These are phyloP conservation scores for Ganoderma lingzhi DNA, from an alignment of 1,284 basidiomycete species.

Conservation along the genomic window DNA sequence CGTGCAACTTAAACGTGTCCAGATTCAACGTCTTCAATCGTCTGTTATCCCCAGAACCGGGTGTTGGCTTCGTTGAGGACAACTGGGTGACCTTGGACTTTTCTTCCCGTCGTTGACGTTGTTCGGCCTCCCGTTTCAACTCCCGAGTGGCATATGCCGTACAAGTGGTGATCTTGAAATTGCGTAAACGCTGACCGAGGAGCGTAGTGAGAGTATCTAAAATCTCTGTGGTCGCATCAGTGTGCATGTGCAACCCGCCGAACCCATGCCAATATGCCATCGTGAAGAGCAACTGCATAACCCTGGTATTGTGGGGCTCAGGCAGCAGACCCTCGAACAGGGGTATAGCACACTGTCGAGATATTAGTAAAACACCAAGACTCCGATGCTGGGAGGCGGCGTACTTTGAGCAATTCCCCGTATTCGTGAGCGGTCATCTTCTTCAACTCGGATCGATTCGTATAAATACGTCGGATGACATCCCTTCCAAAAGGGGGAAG, in stretches of 20 bases:
- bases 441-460: conserved; percentile 10
- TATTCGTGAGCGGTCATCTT: conserved; percentile 40
- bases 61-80: not conserved
- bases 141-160: not conserved
- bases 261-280: conserved; percentile 40
- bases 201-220: conserved; percentile 18
- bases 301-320: conserved; percentile 24
- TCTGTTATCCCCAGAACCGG: not conserved
- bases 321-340: not conserved
- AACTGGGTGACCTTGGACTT: conserved; percentile 28
- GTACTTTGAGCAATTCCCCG: conserved; percentile 35
- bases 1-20: conserved; percentile 37
- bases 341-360: not conserved
- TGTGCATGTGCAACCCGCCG: conserved; percentile 43
- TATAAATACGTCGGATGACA: conserved; percentile 4
- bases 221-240: conserved; percentile 32
- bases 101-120: not conserved
- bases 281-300: conserved; percentile 36
- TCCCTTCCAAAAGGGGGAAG: conserved; percentile 7
- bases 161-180: not conserved
- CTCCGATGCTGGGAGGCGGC: not conserved
- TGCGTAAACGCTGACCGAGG: not conserved
- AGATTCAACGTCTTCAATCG: conserved; percentile 29
- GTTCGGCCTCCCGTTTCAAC: not conserved
- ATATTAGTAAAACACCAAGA: not conserved